Conservation (phyloP, 2,329 filamentous ascomycete genomes). For the Hymenoscyphus fructigenus region DNA sequence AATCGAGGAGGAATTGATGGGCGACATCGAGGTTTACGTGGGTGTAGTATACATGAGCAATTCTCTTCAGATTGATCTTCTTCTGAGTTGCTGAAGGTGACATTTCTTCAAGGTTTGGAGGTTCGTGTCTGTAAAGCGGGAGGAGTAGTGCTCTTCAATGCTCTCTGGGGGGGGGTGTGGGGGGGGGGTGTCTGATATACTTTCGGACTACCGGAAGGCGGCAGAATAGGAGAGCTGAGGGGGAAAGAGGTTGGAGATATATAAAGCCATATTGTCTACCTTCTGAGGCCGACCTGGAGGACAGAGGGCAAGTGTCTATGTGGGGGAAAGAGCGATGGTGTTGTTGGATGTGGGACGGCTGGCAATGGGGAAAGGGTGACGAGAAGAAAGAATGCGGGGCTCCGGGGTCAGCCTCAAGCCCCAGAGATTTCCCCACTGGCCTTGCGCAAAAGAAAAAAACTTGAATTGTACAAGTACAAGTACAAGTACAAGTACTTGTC, state of each 20-base stretch:
- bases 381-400: background rate
- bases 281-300: background rate
- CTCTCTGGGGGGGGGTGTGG: background rate
- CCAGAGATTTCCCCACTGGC: background rate
- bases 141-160: background rate
- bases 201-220: background rate
- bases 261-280: background rate
- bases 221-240: background rate
- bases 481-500: background rate
- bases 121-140: background rate
- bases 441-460: background rate
- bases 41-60: conserved; percentile 32
- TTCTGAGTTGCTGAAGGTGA: conserved; percentile 33
- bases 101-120: conserved; percentile 14
- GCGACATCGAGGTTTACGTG: conserved; percentile 27
- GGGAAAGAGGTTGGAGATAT: background rate
- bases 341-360: background rate
- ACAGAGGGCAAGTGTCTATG: background rate
- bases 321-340: background rate
- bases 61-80: conserved; percentile 31
- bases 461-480: background rate
- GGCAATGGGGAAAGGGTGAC: no score
- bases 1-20: conserved; percentile 30
- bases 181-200: background rate
- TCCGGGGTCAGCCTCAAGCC: background rate